Evolutionary conservation across 768 basidiomycete genomes (phyloP).

Genomic region (Lentinus brumalis): DNA sequence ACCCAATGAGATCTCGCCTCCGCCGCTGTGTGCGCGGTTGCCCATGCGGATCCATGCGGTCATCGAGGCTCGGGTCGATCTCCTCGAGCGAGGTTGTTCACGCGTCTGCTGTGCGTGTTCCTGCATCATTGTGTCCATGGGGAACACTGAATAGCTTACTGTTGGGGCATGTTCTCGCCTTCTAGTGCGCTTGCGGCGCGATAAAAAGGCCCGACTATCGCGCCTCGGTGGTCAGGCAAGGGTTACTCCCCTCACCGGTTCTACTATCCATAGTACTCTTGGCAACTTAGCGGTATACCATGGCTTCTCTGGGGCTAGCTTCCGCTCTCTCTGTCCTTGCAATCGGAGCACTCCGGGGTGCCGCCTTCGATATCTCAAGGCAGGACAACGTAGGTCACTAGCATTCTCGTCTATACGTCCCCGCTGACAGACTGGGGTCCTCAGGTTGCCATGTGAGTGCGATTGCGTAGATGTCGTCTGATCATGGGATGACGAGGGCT

Average conservation of each 20-base stretch:
- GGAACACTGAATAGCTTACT: neutral
- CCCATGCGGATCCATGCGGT: conserved; percentile 4
- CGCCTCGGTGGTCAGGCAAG: neutral
- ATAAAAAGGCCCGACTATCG: conserved; percentile 7
- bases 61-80: neutral
- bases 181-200: conserved; percentile 1
- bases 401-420: neutral
- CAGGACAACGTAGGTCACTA: conserved; percentile 22
- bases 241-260: neutral
- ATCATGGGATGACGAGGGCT: neutral
- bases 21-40: neutral
- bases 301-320: conserved; percentile 16
- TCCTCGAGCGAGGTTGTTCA: neutral
- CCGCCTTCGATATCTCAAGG: conserved; percentile 20
- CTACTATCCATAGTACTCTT: neutral
- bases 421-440: neutral
- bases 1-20: neutral
- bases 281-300: conserved; percentile 2
- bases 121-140: conserved; percentile 8
- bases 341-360: conserved; percentile 9
- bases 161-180: conserved; percentile 5
- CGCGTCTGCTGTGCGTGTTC: conserved; percentile 14
- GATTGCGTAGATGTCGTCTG: neutral
- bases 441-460: conserved; percentile 33
- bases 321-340: conserved; percentile 12